Evolutionary conservation across 2,329 filamentous ascomycete species (phyloP).

Genomic region (Bipolaris zeicola): DNA sequence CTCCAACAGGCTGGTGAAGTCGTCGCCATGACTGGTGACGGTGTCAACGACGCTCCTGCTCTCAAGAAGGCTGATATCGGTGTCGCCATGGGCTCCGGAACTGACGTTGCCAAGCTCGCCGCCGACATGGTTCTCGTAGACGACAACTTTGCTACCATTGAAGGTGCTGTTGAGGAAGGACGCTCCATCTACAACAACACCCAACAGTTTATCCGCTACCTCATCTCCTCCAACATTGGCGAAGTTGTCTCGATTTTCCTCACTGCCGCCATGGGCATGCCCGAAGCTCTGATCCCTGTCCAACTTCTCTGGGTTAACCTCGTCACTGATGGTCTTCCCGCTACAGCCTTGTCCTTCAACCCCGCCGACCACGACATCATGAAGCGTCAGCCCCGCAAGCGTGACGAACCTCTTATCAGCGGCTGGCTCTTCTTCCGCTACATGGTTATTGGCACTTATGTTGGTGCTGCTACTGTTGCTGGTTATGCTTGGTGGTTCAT

Average conservation of each 20-base stretch:
- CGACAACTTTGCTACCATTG: slow-evolving; percentile 98
- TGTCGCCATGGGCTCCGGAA: slow-evolving; percentile 97
- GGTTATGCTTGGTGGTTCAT: slow-evolving; percentile 99
- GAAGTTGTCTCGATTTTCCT: slow-evolving; percentile 99
- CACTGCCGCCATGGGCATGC: slow-evolving; percentile 95
- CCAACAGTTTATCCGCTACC: slow-evolving; percentile 98
- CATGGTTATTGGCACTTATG: slow-evolving; percentile 93
- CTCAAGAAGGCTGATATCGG: slow-evolving; percentile 99
- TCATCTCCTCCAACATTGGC: slow-evolving; percentile 98
- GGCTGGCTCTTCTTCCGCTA: slow-evolving; percentile 98
- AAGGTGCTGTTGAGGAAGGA: slow-evolving; percentile 93
- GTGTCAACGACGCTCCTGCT: slow-evolving; percentile 96
- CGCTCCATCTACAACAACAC: slow-evolving; percentile 99
- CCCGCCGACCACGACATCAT: slow-evolving; percentile 98
- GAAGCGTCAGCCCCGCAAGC: slow-evolving; percentile 87
- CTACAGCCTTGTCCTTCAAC: slow-evolving; percentile 96
- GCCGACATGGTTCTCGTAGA: slow-evolving; percentile 98
- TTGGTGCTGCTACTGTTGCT: slow-evolving; percentile 90
- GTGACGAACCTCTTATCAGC: slow-evolving; percentile 88
- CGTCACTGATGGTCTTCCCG: slow-evolving; percentile 94
- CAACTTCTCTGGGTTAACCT: slow-evolving; percentile 99
- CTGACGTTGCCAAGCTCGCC: slow-evolving; percentile 93
- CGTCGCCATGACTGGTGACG: slow-evolving; percentile 98
- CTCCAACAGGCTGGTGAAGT: slow-evolving; percentile 92
- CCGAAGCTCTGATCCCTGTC: slow-evolving; percentile 93